Percentiles rank a stretch among this genome's conserved stretches.
phyloP scores from a whole-genome alignment of 2,329 filamentous ascomycete species.

The Colletotrichum tanaceti region DNA sequence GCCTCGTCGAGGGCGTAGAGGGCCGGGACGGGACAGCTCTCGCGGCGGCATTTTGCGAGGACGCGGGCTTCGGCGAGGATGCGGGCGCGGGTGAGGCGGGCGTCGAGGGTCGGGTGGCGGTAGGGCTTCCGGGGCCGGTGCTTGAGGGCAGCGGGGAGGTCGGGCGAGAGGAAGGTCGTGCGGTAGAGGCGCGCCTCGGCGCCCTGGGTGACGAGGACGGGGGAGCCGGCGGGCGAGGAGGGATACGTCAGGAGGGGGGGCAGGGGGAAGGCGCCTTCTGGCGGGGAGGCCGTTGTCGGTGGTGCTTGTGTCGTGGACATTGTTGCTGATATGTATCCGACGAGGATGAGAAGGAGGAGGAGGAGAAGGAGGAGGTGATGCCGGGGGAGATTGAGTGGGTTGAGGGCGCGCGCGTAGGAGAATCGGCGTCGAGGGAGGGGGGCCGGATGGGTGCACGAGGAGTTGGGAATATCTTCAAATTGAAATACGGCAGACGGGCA shows the following conservation, averaged over 20 bases:
- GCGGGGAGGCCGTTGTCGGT: constrained; percentile 6
- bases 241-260: constrained; percentile 74
- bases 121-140: constrained; percentile 92
- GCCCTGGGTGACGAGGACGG: constrained; percentile 83
- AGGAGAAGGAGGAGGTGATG: neutral
- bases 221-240: constrained; percentile 64
- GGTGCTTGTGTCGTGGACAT: neutral
- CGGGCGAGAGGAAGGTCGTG: constrained; percentile 79
- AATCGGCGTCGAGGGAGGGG: neutral
- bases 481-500: neutral
- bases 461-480: constrained; percentile 38
- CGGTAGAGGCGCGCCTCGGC: constrained; percentile 95
- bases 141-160: constrained; percentile 83
- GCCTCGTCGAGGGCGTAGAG: constrained; percentile 76
- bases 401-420: neutral
- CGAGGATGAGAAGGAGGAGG: neutral
- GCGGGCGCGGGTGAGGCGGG: constrained; percentile 85
- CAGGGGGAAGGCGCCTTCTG: constrained; percentile 59
- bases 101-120: constrained; percentile 89
- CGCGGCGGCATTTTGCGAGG: constrained; percentile 79
- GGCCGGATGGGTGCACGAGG: neutral
- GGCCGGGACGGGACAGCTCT: constrained; percentile 84
- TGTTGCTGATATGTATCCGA: neutral
- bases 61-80: constrained; percentile 91
- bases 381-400: no score